Percentiles rank a stretch among this genome's conserved stretches.
phyloP scores from a whole-genome alignment of 441 rosid species.

The Pelargonium citronellum region DNA sequence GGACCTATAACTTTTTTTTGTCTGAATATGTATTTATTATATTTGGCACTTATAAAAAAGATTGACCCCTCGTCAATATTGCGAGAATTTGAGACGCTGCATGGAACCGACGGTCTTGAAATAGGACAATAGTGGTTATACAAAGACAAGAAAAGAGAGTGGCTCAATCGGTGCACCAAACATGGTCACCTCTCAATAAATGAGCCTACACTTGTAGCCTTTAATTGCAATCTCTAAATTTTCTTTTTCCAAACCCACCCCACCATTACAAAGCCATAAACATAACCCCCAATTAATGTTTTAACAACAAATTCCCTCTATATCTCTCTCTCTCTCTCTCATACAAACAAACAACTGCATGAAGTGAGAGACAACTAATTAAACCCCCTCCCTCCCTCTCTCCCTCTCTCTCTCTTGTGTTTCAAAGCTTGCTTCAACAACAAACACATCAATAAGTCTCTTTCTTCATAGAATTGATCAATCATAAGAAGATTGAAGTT shows the following conservation, averaged over 20 bases:
- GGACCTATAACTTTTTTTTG: no score
- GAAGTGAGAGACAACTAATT: background rate
- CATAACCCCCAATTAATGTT: no score
- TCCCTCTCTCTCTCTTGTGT: background rate
- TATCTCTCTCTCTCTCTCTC: no score
- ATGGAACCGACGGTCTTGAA: no score
- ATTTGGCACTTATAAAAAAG: no score
- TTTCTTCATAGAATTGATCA: background rate
- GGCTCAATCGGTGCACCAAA: constrained; percentile 5
- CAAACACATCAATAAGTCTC: background rate
- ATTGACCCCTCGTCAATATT: no score
- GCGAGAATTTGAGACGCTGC: no score
- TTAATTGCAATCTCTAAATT: background rate
- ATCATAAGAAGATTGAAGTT: background rate
- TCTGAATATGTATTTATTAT: no score
- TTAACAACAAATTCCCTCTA: no score
- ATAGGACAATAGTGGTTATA: no score
- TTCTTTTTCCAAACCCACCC: background rate
- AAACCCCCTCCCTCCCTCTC: background rate
- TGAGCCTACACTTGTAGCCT: background rate
- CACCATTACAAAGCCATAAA: no score
- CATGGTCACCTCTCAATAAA: constrained; percentile 4
- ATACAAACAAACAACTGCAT: background rate
- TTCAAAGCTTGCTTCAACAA: background rate
- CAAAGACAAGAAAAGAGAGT: background rate